phyloP scores from a whole-genome alignment of 805 yeast genomes.

The Candida arabinofermentans region DNA sequence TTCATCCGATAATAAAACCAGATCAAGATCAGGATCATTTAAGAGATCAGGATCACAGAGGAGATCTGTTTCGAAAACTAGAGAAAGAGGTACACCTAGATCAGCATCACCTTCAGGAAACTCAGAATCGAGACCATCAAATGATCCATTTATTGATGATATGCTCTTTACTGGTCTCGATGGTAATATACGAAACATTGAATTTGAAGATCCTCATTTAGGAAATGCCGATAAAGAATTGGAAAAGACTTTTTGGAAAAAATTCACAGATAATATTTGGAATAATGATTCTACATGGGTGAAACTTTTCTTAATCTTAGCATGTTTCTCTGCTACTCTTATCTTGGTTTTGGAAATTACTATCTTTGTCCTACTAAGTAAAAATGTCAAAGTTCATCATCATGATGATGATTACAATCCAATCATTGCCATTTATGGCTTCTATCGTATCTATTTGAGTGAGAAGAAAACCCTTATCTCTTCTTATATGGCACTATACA shows the following conservation, averaged over 20 bases:
- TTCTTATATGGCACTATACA: constrained; percentile 39
- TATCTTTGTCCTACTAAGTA: background rate
- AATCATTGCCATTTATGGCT: background rate
- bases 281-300: constrained; percentile 12
- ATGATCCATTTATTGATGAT: background rate
- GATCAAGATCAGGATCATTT: background rate
- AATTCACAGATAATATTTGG: constrained; percentile 11
- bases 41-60: background rate
- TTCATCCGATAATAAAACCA: background rate
- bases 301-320: constrained; percentile 26
- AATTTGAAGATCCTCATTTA: background rate
- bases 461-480: constrained; percentile 9
- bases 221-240: background rate
- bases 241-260: background rate
- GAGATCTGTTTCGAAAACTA: too few species aligned
- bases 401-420: background rate
- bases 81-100: too few species aligned
- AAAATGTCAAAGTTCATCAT: background rate
- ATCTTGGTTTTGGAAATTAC: constrained; percentile 31
- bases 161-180: background rate
- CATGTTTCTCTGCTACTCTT: constrained; percentile 31
- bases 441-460: background rate
- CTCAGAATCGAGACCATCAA: background rate
- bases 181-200: background rate
- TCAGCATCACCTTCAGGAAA: too few species aligned